Percentiles rank a stretch among this genome's conserved stretches.
These are phyloP conservation scores for Neonectria faginata DNA, from an alignment of 2,329 filamentous ascomycete genomes.

Conservation along the genomic window DNA sequence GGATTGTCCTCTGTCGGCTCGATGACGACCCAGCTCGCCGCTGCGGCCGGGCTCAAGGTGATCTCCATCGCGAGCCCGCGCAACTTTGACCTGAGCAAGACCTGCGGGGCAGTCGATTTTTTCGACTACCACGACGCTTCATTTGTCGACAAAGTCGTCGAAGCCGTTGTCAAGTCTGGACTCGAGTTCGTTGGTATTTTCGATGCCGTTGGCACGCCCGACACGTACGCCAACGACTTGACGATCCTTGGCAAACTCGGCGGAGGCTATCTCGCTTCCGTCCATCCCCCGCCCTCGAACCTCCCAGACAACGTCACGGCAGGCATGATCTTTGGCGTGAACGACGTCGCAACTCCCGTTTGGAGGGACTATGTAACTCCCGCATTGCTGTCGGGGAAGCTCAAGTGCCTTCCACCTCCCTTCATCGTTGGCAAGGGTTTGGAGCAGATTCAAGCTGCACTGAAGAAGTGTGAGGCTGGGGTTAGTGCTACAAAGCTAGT, in stretches of 20 bases:
- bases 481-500: conserved; percentile 43
- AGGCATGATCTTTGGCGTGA: conserved; percentile 49
- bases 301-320: conserved; percentile 48
- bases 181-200: conserved; percentile 44
- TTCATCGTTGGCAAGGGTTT: conserved; percentile 37
- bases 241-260: conserved; percentile 42
- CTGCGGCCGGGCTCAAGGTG: conserved; percentile 56
- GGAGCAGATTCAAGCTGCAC: conserved; percentile 38
- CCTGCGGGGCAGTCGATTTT: background rate
- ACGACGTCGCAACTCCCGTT: conserved; percentile 36
- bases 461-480: conserved; percentile 39
- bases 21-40: background rate
- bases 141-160: background rate
- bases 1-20: conserved; percentile 44
- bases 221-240: conserved; percentile 40
- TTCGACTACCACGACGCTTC: background rate
- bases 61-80: conserved; percentile 53
- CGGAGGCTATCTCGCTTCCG: conserved; percentile 31
- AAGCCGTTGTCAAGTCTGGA: conserved; percentile 47
- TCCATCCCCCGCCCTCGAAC: conserved; percentile 49
- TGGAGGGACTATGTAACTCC: conserved; percentile 42
- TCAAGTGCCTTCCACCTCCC: background rate
- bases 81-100: conserved; percentile 43
- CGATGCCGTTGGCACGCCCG: conserved; percentile 41
- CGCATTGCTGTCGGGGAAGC: background rate